Evolutionary conservation across 2,329 filamentous ascomycete species (phyloP), one percentile per base, ranked within the genome.

Genomic region (Fusarium avenaceum): DNA sequence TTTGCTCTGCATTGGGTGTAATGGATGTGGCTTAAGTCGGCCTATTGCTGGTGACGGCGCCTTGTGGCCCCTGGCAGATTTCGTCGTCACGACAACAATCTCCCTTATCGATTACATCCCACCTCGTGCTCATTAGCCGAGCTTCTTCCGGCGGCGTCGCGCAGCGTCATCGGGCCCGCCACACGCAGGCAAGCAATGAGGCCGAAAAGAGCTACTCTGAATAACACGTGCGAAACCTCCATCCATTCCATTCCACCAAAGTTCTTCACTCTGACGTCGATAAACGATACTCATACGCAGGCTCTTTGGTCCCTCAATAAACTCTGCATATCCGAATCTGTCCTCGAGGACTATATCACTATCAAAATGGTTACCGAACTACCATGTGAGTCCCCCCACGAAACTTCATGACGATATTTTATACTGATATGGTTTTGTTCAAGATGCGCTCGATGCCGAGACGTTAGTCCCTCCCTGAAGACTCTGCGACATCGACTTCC

Each of bases 381-480:
- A 69, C 83, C 83, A 73, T 85, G 83, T 85, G 75, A 80, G 81
- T 22, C 32, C 32, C 32, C 35, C 56, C 56, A 76, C 68, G 50
- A 17, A 63, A 63, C 49, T 63, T 57, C 53, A 42, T 62, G 47
- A 62, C 53, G 14, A 30, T 22, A 17, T 35, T 40, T 40, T 43
- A 22, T 55, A 52, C 67, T 73, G n/a, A 74, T 53, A 20, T 42
- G 14, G 9, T 38, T 55, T 38, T 42, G 38, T 15, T 60, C 28
- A 60, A 98, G 96, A 98, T 85, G 96, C 96, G 76, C 94, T 96
- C 72, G 96, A 99, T 83, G 96, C 96, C 75, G 96, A 99, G 85
- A 97, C 92, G 92, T 95, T 76, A 76, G 85, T 80, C 35, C 43
- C 38, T 43, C 35, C n/a, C 22, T 45, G 13, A 28, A 42, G 38